Conservation (phyloP, 768 basidiomycete genomes). For the Tubosaeta sp. region DNA sequence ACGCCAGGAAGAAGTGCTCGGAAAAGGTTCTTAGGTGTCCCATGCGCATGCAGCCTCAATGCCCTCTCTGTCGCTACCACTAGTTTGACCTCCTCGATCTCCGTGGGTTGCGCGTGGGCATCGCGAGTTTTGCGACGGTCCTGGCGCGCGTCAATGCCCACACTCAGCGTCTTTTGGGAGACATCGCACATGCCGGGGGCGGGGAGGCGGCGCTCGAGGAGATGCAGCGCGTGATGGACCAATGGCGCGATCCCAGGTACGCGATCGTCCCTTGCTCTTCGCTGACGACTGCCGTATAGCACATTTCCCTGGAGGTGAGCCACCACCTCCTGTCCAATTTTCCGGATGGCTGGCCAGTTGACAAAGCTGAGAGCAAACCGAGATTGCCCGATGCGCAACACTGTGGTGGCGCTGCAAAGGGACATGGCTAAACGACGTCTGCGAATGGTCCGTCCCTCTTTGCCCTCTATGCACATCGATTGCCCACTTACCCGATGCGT, state of each 20-base stretch:
- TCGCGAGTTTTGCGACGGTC: not conserved
- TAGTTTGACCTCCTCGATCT: not conserved
- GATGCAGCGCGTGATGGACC: slow-evolving; percentile 1
- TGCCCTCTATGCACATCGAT: no score
- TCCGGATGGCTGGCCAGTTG: not conserved
- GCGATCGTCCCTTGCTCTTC: not conserved
- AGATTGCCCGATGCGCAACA: not conserved
- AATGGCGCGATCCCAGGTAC: not conserved
- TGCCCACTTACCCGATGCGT: no score
- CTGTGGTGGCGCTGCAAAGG: not conserved
- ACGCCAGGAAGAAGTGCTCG: not conserved
- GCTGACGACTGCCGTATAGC: not conserved
- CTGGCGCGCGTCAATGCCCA: not conserved
- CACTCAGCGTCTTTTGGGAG: not conserved
- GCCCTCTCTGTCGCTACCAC: slow-evolving; percentile 11
- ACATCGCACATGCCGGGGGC: not conserved
- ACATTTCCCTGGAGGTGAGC: not conserved
- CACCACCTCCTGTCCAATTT: not conserved
- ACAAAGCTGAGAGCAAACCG: no score
- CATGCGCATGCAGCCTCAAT: slow-evolving; percentile 1
- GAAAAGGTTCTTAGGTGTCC: slow-evolving; percentile 6
- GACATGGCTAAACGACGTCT: no score
- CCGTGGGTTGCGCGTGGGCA: slow-evolving; percentile 3
- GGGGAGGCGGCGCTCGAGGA: slow-evolving; percentile 1
- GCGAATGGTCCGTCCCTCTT: not conserved